phyloP scores from a whole-genome alignment of 306 rosid species.

The Cicer cuneatum region DNA sequence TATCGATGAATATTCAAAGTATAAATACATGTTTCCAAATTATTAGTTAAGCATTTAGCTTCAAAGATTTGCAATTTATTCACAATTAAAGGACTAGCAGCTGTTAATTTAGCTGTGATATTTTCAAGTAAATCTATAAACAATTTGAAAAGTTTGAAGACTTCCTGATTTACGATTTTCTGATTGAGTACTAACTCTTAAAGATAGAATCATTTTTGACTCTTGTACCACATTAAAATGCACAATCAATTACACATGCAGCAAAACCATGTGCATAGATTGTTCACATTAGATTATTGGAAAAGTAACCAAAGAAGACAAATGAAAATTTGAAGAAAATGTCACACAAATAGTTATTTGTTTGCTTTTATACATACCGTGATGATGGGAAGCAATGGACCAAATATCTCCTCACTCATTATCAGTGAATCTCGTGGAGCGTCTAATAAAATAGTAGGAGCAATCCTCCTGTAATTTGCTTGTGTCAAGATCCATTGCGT shows the following conservation, averaged over 20 bases:
- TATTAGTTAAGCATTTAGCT: no score
- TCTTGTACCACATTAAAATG: no score
- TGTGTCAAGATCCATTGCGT: slow-evolving; percentile 21
- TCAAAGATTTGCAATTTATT: no score
- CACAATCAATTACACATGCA: no score
- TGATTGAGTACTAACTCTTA: no score
- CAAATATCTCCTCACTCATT: slow-evolving; percentile 91
- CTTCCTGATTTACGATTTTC: no score
- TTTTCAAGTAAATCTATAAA: no score
- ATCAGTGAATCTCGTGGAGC: slow-evolving; percentile 77
- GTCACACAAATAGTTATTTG: not conserved
- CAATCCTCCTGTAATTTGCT: slow-evolving; percentile 53
- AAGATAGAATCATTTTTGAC: no score
- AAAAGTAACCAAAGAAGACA: slow-evolving; percentile 16
- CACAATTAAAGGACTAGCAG: no score
- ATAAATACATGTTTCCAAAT: no score
- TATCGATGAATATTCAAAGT: not conserved
- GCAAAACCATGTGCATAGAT: not conserved
- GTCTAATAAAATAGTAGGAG: slow-evolving; percentile 88
- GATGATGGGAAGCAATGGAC: slow-evolving; percentile 91
- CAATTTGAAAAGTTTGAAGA: no score
- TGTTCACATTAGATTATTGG: slow-evolving; percentile 9
- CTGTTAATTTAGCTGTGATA: no score
- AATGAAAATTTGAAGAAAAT: slow-evolving; percentile 21
- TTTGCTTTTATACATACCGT: slow-evolving; percentile 60